These are phyloP conservation scores for Jacaranda copaia DNA, from an alignment of 257 asterid genomes.

Conservation along the genomic window DNA sequence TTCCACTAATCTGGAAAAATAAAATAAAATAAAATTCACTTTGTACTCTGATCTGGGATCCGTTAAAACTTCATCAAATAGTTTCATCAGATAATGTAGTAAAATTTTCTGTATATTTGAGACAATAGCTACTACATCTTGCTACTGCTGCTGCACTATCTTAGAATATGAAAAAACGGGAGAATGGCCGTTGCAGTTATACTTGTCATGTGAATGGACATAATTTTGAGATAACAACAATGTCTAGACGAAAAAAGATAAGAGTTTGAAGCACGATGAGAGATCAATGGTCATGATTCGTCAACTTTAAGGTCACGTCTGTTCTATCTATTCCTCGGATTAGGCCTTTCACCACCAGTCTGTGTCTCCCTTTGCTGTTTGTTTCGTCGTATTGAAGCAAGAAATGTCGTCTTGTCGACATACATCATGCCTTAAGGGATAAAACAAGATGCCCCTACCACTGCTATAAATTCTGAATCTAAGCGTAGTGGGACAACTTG, in stretches of 20 bases:
- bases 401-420: slow-evolving; percentile 48
- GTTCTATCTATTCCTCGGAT: slow-evolving; percentile 56
- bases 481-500: slow-evolving; percentile 53
- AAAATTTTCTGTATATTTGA: too few species aligned
- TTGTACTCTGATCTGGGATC: slow-evolving; percentile 19
- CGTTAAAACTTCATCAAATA: slow-evolving; percentile 1
- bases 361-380: slow-evolving; percentile 39
- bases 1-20: slow-evolving; percentile 19
- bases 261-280: slow-evolving; percentile 29
- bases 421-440: slow-evolving; percentile 30
- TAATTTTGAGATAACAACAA: not conserved
- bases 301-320: slow-evolving; percentile 73
- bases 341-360: slow-evolving; percentile 61
- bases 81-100: too few species aligned
- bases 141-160: too few species aligned
- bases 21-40: not conserved
- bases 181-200: slow-evolving; percentile 4
- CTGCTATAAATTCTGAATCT: slow-evolving; percentile 39
- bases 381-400: slow-evolving; percentile 56
- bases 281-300: slow-evolving; percentile 51
- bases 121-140: too few species aligned
- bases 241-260: slow-evolving; percentile 14
- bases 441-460: slow-evolving; percentile 35
- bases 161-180: not conserved
- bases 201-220: not conserved